Evolutionary conservation across 352 stramenopile species (phyloP), one percentile per base, ranked within the genome.

Genomic region (Globisporangium parvum): DNA sequence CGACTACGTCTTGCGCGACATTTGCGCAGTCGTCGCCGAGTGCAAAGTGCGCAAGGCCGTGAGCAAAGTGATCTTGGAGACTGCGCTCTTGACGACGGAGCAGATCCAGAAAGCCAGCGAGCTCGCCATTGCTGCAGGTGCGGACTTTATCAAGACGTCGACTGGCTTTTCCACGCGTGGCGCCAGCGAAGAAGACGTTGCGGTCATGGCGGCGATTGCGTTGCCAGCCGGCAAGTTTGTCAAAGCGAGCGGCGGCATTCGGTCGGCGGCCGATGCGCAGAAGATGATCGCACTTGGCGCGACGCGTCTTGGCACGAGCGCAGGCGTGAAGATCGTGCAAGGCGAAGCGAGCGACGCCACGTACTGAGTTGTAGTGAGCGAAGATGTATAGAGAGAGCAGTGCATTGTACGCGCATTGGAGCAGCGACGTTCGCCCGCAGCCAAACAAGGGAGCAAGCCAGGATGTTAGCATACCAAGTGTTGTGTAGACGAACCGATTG

Each of bases 141-240:
- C 80, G 28, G 82, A 95, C 53, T 95, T 94, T 49, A 88, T 95
- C 65, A 94, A 94, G 70, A 95, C 85, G 10, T 93, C 81, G 18
- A 95, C 84, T 14, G 84, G 84, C 10, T 94, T 93, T 63, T 88
- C 77, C 45, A 88, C 77, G n/a, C 75, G 82, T n/a, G 76, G 83
- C 26, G 83, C 84, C 21, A 94, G 78, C 39, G 77, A 89, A 31
- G 72, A 91, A 28, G 85, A 91, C 55, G 73, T 94, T 26, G 72
- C 74, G 57, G 59, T 88, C 59, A 93, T 95, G 85, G 67, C 59
- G 14, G 68, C 60, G 42, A 73, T 89, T 21, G 81, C 78, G 21
- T 71, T 78, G 53, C 72, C 73, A 10, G 69, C 71, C 17, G 71
- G 67, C 41, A 88, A 88, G 59, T 67, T 87, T 47, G 81, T 95